Base-by-base conservation (phyloP, 805 yeast species). In the Candida fluviatilis region DNA sequence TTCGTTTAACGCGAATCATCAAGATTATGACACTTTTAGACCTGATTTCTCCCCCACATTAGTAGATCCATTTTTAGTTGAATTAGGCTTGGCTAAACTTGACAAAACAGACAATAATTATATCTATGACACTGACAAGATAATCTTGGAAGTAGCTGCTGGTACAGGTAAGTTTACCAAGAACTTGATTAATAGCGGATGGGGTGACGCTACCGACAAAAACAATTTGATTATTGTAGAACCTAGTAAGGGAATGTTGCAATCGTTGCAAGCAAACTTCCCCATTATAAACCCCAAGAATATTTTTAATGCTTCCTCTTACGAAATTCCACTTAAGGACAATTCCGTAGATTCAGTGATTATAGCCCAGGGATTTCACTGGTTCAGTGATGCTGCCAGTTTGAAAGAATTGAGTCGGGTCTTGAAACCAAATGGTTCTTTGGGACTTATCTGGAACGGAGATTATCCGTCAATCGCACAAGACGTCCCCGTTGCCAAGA, bases 81-180 rank as follows among this genome's bases (percentile, higher is more conserved):
- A 62, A 8, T 50, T 73, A 19, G 56, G 54, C 0, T 48, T 78
- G 15, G 42, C 50, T 1, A 36, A 43, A 2, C 18, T 19, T 8
- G 38, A 39, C 3, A n/a, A 25, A 10, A 37, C 19, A 17, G n/a
- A 41, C 2, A 35, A 40, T n/a, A 17, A 31, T 14, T 41, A 37
- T 36, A 36, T n/a, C 5, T 49, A 50, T 27, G 26, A 42, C 11
- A 52, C 51, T 4, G 42, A 49, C 6, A 62, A 62, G 39, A 47
- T 37, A 4, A 53, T 72, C 5, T 41, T 71, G 27, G 85, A 80
- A 36, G 49, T 80, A 15, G 85, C 82, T 1, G 73, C 76, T 10
- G 85, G 84, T 0, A 80, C 84, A 0, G 84, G 85, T 7, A 78
- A 78, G 46, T 80, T 79, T 60, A 79, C 84, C 2, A 56, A 53